Evolutionary conservation across 129 eudicot species (phyloP), one percentile per base, ranked within the genome.

Genomic region (Arctium minus): DNA sequence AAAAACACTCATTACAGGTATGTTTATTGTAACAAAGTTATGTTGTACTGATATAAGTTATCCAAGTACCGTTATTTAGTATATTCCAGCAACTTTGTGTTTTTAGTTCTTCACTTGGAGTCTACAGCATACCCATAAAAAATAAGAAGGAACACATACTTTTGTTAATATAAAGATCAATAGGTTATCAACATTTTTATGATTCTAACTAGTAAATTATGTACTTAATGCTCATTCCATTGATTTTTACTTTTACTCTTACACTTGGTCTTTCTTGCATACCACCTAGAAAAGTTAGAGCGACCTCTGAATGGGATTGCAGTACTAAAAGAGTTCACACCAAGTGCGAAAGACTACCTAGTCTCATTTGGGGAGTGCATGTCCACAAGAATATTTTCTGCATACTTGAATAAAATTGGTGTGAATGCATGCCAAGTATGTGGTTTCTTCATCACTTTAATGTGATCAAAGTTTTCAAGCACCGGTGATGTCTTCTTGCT

Each of bases 301-400:
- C 92, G 90, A 75, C 98, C 93, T 83, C 81, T 96, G 81, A 96
- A 91, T 75, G 98, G 98, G 70, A 90, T 96, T 84, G 91, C 91
- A 6, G 92, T 90, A 90, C 89, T 96, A 92, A 96, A 96, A 85
- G 99, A 96, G 86, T 70, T 96, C 86, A 96, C 99, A 32, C 90
- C 69, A 32, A 94, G 99, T 30, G 89, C 98, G 75, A 96, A 76
- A 83, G 99, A 93, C 81, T 93, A 89, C 89, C 74, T 96, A 71
- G 99, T 93, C 42, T 96, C 99, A 2, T 96, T 93, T 80, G 99
- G 99, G 67, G 99, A 96, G 85, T 22, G 27, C 27, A 22, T 22
- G 27, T 22, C 27, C 27, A 22, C 27, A 22, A 22, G 27, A 22
- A 22, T 96, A 72, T 96, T 96, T 90, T 89, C 99, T 2, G 94